Evolutionary conservation across 805 yeast genomes (phyloP).

Genomic region (Torulaspora franciscae): DNA sequence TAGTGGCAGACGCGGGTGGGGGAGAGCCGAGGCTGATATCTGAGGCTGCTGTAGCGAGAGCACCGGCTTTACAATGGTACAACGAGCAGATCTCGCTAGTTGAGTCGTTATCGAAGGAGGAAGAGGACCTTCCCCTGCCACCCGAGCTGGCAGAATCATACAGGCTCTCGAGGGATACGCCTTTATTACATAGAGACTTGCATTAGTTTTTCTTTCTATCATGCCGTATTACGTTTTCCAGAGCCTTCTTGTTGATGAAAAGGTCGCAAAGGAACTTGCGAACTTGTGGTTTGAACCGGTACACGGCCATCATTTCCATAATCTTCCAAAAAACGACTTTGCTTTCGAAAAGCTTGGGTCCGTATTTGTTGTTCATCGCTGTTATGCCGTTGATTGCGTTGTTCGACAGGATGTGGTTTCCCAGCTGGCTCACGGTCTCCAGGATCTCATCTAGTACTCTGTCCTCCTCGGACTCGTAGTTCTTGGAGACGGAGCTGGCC

Average conservation of each 20-base stretch:
- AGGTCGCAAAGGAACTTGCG: conserved; percentile 63
- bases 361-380: conserved; percentile 46
- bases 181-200: conserved; percentile 26
- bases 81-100: conserved; percentile 23
- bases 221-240: conserved; percentile 48
- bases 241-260: conserved; percentile 48
- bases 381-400: conserved; percentile 56
- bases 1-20: conserved; percentile 2
- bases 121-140: conserved; percentile 22
- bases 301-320: conserved; percentile 49
- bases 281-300: conserved; percentile 55
- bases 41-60: conserved; percentile 14
- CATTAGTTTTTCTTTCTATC: conserved; percentile 35
- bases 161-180: conserved; percentile 26
- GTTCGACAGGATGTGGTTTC: conserved; percentile 50
- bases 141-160: conserved; percentile 27
- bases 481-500: conserved; percentile 5
- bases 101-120: conserved; percentile 8
- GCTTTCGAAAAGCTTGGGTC: conserved; percentile 48
- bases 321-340: conserved; percentile 51
- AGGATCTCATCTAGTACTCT: conserved; percentile 31
- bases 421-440: conserved; percentile 46
- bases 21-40: conserved; percentile 16
- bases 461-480: conserved; percentile 24
- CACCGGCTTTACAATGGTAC: conserved; percentile 30